A percentile compares a stretch with the other conserved stretches of the same genome.
Evolutionary conservation across 2,329 filamentous ascomycete genomes (phyloP).

Genomic region (Trichoderma koningii): DNA sequence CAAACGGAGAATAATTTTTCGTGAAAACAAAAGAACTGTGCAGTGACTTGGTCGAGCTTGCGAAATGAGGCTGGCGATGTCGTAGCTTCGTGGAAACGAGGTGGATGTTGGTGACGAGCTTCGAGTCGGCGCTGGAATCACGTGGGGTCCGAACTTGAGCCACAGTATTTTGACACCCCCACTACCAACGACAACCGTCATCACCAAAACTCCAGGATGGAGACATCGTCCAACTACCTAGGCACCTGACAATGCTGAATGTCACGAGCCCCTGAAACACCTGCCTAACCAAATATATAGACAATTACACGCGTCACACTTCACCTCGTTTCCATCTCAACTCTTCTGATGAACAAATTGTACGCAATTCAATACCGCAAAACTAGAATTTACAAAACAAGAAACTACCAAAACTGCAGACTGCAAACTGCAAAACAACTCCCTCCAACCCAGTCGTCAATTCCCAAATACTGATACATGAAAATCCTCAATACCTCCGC

Average conservation of each 20-base stretch:
- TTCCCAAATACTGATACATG: slow-evolving; percentile 14
- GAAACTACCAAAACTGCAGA: background rate
- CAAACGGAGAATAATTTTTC: no score
- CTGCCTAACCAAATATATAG: no score
- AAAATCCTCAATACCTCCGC: background rate
- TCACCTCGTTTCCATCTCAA: background rate
- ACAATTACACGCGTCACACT: background rate
- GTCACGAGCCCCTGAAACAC: no score
- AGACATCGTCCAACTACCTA: no score
- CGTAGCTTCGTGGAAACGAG: background rate
- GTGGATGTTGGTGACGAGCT: slow-evolving; percentile 7
- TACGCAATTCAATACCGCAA: background rate
- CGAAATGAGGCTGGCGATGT: background rate
- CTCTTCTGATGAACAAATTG: background rate
- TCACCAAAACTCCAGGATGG: no score
- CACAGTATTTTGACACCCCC: no score
- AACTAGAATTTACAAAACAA: background rate
- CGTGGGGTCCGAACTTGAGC: slow-evolving; percentile 8
- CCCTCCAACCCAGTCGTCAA: background rate
- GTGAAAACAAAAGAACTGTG: no score
- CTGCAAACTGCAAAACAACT: background rate
- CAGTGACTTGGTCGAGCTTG: no score
- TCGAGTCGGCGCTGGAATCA: slow-evolving; percentile 9
- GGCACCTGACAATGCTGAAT: no score
- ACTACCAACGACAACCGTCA: no score